Evolutionary conservation across 208 protist genomes (phyloP).

Genomic region (Leishmania tarentolae): DNA sequence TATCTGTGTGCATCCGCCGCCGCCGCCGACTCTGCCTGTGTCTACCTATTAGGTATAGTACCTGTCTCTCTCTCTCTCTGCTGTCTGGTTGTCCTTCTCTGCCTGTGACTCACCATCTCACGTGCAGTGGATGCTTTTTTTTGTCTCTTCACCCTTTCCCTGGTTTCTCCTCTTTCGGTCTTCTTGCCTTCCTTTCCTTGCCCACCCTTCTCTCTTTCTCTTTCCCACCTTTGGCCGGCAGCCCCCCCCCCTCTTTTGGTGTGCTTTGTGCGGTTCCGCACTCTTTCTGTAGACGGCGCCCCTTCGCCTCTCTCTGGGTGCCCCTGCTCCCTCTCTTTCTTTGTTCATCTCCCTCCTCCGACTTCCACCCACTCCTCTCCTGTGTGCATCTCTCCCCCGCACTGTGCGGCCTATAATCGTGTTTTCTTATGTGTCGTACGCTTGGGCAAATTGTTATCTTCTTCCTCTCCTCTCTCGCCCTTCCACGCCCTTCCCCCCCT

Average conservation of each 20-base stretch:
- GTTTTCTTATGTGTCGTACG: neutral
- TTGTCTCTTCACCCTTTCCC: neutral
- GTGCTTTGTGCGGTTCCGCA: too few relatives aligned
- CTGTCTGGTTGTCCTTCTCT: neutral
- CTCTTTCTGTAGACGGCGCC: neutral
- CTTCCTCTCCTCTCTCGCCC: neutral
- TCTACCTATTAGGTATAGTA: too few relatives aligned
- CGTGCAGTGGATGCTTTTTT: neutral
- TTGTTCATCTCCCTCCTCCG: neutral
- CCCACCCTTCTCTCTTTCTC: neutral
- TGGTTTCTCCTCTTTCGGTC: slow-evolving; percentile 2
- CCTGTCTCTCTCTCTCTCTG: too few relatives aligned
- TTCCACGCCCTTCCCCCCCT: neutral
- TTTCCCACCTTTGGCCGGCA: neutral
- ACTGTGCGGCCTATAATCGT: too few relatives aligned
- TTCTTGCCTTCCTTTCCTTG: neutral
- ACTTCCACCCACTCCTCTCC: neutral
- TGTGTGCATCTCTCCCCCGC: neutral
- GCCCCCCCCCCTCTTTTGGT: too few relatives aligned
- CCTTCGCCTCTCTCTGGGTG: neutral
- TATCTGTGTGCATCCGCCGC: neutral
- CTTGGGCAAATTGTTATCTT: neutral
- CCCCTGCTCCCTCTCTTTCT: neutral
- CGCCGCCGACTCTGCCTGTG: neutral
- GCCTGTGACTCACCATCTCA: neutral